Conservation (phyloP, 176 grass and related monocot genomes). For the Raddia distichophylla region DNA sequence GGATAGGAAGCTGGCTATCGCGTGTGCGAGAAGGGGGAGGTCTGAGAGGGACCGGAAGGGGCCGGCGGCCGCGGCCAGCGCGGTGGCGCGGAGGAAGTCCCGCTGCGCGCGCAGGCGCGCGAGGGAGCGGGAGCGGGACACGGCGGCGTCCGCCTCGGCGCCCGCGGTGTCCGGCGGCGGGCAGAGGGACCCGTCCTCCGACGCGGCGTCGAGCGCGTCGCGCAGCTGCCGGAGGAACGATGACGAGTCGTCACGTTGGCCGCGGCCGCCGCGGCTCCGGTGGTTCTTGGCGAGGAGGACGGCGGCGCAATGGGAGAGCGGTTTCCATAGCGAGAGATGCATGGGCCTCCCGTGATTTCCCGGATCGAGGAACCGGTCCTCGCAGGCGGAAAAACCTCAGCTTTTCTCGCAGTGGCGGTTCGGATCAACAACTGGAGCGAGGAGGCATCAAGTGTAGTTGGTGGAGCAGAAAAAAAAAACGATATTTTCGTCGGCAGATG, state of each 20-base stretch:
- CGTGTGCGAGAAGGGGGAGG: conserved; percentile 64
- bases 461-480: neutral
- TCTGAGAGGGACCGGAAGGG: conserved; percentile 65
- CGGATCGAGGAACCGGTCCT: conserved; percentile 36
- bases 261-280: conserved; percentile 38
- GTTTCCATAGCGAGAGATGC: conserved; percentile 93
- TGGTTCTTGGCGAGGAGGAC: conserved; percentile 77
- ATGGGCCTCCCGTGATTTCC: conserved; percentile 34
- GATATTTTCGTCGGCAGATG: conserved; percentile 34
- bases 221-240: conserved; percentile 76
- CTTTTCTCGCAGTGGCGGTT: conserved; percentile 1
- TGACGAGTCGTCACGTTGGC: conserved; percentile 40
- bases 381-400: conserved; percentile 34
- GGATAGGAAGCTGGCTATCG: conserved; percentile 82
- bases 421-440: conserved; percentile 30
- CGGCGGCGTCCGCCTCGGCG: conserved; percentile 54
- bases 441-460: neutral
- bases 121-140: conserved; percentile 84
- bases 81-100: conserved; percentile 89
- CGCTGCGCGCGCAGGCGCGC: conserved; percentile 87
- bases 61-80: conserved; percentile 64
- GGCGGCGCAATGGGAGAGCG: conserved; percentile 83
- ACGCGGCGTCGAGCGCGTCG: conserved; percentile 76
- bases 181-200: conserved; percentile 76
- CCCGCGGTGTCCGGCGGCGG: conserved; percentile 54